Percentiles rank a stretch among this genome's conserved stretches.
These are phyloP conservation scores for Bruguiera hainesii DNA, from an alignment of 441 rosid species.

Conservation along the genomic window DNA sequence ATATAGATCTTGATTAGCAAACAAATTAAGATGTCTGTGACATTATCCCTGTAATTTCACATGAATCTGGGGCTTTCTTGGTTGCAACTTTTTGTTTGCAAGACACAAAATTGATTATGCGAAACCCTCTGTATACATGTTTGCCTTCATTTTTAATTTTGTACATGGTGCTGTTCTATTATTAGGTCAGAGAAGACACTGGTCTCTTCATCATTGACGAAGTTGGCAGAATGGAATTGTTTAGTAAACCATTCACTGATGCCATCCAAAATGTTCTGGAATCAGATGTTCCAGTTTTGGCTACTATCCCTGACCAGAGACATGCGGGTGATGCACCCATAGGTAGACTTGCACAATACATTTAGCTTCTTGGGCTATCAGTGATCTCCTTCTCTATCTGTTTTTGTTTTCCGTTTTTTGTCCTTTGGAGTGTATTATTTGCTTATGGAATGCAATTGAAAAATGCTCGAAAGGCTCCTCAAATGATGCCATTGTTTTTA, in stretches of 20 bases:
- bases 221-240: conserved; percentile 78
- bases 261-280: conserved; percentile 57
- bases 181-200: conserved; percentile 51
- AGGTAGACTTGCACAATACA: conserved; percentile 33
- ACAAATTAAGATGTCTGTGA: no score
- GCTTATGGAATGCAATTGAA: no score
- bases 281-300: conserved; percentile 51
- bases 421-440: no score
- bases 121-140: neutral
- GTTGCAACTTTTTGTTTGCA: no score
- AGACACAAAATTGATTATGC: no score
- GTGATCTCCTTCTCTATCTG: neutral
- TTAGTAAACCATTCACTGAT: conserved; percentile 60
- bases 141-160: neutral
- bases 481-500: neutral
- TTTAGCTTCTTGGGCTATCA: neutral
- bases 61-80: no score
- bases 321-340: conserved; percentile 52
- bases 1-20: no score
- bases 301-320: conserved; percentile 59
- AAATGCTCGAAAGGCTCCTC: neutral
- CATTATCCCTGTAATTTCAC: no score
- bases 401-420: no score
- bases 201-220: conserved; percentile 67
- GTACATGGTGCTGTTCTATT: conserved; percentile 13